Base-by-base conservation (phyloP, 116 monocot genomes). In the Papilionanthe hybrid region DNA sequence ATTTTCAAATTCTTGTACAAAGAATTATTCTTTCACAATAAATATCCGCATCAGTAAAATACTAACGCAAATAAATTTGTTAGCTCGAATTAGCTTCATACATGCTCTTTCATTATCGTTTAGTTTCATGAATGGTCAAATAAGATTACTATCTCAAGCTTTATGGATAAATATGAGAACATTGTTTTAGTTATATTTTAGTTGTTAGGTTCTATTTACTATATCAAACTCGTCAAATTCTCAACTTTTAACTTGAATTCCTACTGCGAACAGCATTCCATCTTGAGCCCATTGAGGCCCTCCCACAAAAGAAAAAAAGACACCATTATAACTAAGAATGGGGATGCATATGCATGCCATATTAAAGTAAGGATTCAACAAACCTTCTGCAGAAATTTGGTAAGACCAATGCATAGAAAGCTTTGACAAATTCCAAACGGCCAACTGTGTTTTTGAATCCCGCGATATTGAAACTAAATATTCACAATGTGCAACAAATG, bases 331-430 rank as follows among this genome's bases (percentile, higher is more conserved):
- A 32, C 32, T 32, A 32, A 32, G 32, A 32, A 1, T 32, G 32
- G 32, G 32, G 65, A 27, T 27, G 15, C 32, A 69, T 32, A 69
- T 69, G 69, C 32, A 32, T 5, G 32, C 69, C 17, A 69, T 37
- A 32, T 23, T 75, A 49, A 32, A 75, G 49, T 1, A 42, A 75
- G 19, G 23, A 55, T 22, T 29, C 20, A 42, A 9, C 76, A 55
- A 79, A 98, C 94, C 92, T 91, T 94, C 93, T 77, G 68, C 86
- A 81, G 41, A 78, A 82, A 98, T 83, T 63, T 86, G 94, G 79
- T 93, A 98, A 41, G 98, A 98, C 92, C 94, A 98, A 44, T 78
- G 76, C 63, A 93, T 71, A 1, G 87, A 90, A 9, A 98, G 79
- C 9, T 87, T 94, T 77, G 91, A 86, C 77, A 90, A 82, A 77